These are phyloP conservation scores for Malbranchea cinnamomea DNA, from an alignment of 2,329 filamentous ascomycete genomes.

Conservation along the genomic window DNA sequence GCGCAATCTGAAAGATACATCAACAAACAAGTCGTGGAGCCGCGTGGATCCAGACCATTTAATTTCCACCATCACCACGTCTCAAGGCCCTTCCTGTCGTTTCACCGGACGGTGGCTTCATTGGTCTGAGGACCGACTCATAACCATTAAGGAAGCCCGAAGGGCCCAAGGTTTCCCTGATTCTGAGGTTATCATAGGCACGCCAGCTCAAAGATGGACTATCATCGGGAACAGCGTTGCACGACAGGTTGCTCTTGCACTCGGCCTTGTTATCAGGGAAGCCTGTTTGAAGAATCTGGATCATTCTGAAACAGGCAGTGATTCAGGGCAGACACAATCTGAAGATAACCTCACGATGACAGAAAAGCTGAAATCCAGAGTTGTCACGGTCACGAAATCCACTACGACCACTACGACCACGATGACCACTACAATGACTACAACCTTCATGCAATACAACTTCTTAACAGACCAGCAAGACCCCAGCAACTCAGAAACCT, in stretches of 20 bases:
- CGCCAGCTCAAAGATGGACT: constrained; percentile 39
- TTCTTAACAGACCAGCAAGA: too few species aligned
- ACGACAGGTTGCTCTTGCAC: constrained; percentile 47
- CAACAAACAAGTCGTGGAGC: constrained; percentile 8
- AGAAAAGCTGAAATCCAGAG: too few species aligned
- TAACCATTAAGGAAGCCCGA: constrained; percentile 52
- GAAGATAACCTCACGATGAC: too few species aligned
- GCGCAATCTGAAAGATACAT: constrained; percentile 8
- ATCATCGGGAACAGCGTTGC: constrained; percentile 68
- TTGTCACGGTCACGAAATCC: constrained; percentile 3
- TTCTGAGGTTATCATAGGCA: constrained; percentile 53
- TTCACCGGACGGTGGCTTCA: constrained; percentile 45
- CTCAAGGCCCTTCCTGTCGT: constrained; percentile 35
- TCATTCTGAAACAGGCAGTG: too few species aligned
- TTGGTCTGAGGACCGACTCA: constrained; percentile 46
- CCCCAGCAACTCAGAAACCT: too few species aligned
- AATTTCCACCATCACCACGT: constrained; percentile 50
- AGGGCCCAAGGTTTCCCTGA: constrained; percentile 58
- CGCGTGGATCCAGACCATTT: constrained; percentile 31
- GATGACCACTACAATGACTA: constrained; percentile 1
- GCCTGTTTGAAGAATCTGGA: constrained; percentile 30
- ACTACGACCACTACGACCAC: constrained; percentile 4
- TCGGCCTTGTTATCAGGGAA: constrained; percentile 50
- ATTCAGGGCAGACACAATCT: too few species aligned
- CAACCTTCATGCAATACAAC: too few species aligned